phyloP scores from a whole-genome alignment of 2,329 filamentous ascomycete genomes.

The Stachybotrys echinatus region DNA sequence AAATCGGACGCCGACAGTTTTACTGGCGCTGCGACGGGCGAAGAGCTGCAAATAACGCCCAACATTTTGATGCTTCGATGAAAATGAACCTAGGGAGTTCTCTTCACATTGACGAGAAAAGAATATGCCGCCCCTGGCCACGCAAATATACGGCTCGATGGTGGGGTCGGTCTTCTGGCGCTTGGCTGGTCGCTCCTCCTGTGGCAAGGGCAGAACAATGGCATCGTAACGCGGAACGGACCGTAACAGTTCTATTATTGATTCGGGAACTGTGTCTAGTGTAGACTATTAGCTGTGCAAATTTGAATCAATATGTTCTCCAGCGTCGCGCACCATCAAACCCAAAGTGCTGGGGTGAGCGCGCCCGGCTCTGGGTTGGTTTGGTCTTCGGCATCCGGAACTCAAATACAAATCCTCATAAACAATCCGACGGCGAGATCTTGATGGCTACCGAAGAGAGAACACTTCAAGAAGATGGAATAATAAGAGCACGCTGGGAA shows the following conservation, averaged over 20 bases:
- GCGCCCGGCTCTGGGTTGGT: neutral
- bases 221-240: slow-evolving; percentile 11
- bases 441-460: neutral
- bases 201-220: slow-evolving; percentile 6
- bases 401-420: no score
- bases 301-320: no score
- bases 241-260: slow-evolving; percentile 5
- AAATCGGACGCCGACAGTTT: no score
- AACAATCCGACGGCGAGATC: no score
- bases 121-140: slow-evolving; percentile 16
- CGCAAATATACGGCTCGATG: slow-evolving; percentile 13
- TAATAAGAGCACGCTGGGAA: neutral
- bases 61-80: slow-evolving; percentile 8
- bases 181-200: slow-evolving; percentile 20
- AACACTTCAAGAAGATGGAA: neutral
- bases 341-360: slow-evolving; percentile 9
- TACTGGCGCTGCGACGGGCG: slow-evolving; percentile 12
- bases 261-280: slow-evolving; percentile 13
- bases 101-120: slow-evolving; percentile 19
- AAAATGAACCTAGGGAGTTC: slow-evolving; percentile 2
- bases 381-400: neutral
- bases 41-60: slow-evolving; percentile 14
- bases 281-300: slow-evolving; percentile 11
- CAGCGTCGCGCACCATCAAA: slow-evolving; percentile 17
- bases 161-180: slow-evolving; percentile 20